Base-by-base conservation (phyloP, 345 rosid genomes). In the Gossypium raimondii region DNA sequence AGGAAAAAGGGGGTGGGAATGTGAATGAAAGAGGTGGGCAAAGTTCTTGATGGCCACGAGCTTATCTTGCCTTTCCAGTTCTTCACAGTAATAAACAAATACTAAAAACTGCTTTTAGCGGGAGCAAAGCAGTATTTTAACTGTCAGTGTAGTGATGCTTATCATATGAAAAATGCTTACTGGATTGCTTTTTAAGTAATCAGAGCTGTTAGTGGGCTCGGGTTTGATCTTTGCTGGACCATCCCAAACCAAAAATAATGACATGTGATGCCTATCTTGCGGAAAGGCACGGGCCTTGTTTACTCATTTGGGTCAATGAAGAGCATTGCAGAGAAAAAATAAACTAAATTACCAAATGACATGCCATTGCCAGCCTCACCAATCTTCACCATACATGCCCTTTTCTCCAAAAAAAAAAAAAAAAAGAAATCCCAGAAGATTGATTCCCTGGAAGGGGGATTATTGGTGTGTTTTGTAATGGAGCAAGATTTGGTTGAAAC, bases 41-140 rank as follows among this genome's bases (percentile, higher is more conserved):
- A 69, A 69, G 44, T 24, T 73, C 17, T 27, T 60, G 55, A 58
- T 73, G 70, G 70, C 81, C 91, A 84, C 86, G 84, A 81, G 86
- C 75, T 70, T 72, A 73, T 10, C 41, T 65, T 75, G 85, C 79
- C 88, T 89, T 89, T 89, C 89, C 93, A 89, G 93, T 84, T 89
- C 83, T 78, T 72, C 43, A 72, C 78, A 12, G 73, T 53, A 86
- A 75, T 86, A 85, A 87, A 89, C 83, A 47, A 89, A 77, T 73
- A 12, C 67, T 73, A 50, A 45, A 17, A 78, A 62, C 66, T 12
- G 77, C 87, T 75, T 86, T 86, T 69, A 76, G 88, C 88, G 89
- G 92, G 88, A 86, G 86, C 61, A 77, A 73, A 78, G 67, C 82
- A 77, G 73, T 84, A 34, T 78, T 81, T 43, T 82, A 80, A 84